Base-by-base conservation (phyloP, 352 stramenopile species). In the Paralagenidium karlingii region DNA sequence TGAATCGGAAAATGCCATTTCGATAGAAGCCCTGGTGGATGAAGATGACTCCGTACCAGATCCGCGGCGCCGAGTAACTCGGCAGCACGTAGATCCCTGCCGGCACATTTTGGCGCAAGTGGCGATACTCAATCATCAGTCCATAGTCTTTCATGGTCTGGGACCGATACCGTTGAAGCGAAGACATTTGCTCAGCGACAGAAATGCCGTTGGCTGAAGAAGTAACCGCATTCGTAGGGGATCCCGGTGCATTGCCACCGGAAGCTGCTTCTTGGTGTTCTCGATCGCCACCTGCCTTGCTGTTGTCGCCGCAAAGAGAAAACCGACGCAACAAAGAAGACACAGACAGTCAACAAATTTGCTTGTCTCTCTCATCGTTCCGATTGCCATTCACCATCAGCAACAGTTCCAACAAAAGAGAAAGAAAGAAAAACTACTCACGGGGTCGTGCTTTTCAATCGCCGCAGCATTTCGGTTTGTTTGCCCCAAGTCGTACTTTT, bases 1-100 rank as follows among this genome's bases (percentile, higher is more conserved):
- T 84, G 51, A 98, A 98, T 68, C 97, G 97, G 74, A 98, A 98
- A 51, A 98, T 96, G 21, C 84, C 90, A 59, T 97, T 97, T 40
- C 83, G 83, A 59, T 96, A 98, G 5, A 93, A 58, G 32, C 91
- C 94, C 13, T 90, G 77, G 51, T 96, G 86, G 41, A 98, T 77
- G 62, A 98, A 98, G 49, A 98, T 97, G 36, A 90, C 75, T 31
- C 94, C 94, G 50, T 93, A 94, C 74, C 95, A 98, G 8, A 88
- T 60, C 32, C 85, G 78, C 28, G 95, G 70, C 31, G 96, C 68
- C 43, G 96, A 69, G 39, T 96, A 86, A 40, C 82, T 95, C 29
- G 92, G 94, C 28, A 97, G 68, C 18, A 98, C 75, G 53, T 97
- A 97, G 34, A 98, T 94, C 9, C 94, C 91, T 19, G 77, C 89